Evolutionary conservation across 306 rosid genomes (phyloP), one percentile per base, ranked within the genome.

Genomic region (Elaeagnus macrophylla): DNA sequence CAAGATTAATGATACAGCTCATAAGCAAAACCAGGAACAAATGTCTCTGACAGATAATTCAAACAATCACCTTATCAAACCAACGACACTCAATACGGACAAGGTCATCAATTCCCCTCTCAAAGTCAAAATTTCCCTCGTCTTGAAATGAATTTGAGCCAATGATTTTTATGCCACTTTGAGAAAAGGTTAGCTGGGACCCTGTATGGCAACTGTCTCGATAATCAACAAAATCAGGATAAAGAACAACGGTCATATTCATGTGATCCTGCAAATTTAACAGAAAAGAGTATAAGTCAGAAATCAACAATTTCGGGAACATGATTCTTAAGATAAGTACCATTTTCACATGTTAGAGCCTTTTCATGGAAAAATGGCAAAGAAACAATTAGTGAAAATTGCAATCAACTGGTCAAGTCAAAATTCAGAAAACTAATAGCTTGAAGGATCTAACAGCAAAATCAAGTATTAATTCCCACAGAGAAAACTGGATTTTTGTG

Each of bases 201-300:
- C 77, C 82, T 39, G 66, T 58, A 67, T 76, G 83, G 73, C 81
- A 78, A 64, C 67, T 76, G 72, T 81, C 91, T 68, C 75, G 79
- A 71, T 77, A 90, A 59, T 68, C 45, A 71, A 86, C 62, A 74
- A 79, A 90, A 74, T 90, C 97, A 7, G 97, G 95, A 77, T 56
- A 69, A 49, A 90, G 94, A 62, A 90, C 78, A 61, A 90, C 83
- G 56, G 77, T 83, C 6, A 20, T 55, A 53, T 77, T 64, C 58
- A 39, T 12, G 45, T 70, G 75, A 64, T 78, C 95, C 97, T 90
- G 89, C 65, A 70, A 48, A 75, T 70, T 71, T 20, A 61, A 64
- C 39, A 63, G n/a, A n/a, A 76, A 65, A 42, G 37, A 51, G 39
- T 60, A 65, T 51, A 53, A 56, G 52, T 74, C 70, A 74, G 5